phyloP scores from a whole-genome alignment of 2,329 filamentous ascomycete species.

The Exophiala viscosa region DNA sequence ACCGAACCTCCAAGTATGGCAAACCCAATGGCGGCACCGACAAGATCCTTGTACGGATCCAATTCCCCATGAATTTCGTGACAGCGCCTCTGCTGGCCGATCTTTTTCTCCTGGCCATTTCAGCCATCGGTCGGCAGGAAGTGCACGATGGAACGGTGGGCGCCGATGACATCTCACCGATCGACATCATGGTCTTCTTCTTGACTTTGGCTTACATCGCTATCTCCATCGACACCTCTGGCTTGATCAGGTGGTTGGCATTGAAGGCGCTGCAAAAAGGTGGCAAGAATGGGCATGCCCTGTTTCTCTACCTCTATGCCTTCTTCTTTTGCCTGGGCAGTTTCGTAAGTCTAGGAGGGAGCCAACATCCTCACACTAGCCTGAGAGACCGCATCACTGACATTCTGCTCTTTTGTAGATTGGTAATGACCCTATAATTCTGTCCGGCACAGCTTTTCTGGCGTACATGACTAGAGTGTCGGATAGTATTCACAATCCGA shows the following conservation, averaged over 20 bases:
- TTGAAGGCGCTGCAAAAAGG: conserved; percentile 67
- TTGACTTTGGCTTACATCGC: conserved; percentile 71
- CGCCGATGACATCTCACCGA: conserved; percentile 61
- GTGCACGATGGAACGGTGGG: conserved; percentile 67
- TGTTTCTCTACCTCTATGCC: conserved; percentile 69
- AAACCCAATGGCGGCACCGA: conserved; percentile 29
- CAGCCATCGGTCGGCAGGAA: conserved; percentile 63
- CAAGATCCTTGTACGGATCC: conserved; percentile 47
- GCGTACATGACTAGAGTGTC: conserved; percentile 75
- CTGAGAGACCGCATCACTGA: too few relatives aligned
- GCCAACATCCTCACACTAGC: too few relatives aligned
- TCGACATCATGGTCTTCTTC: conserved; percentile 74
- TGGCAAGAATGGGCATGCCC: conserved; percentile 61
- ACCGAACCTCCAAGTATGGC: conserved; percentile 26
- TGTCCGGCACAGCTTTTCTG: conserved; percentile 70
- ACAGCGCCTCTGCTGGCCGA: conserved; percentile 69
- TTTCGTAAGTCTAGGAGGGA: conserved; percentile 44
- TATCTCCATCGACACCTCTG: conserved; percentile 72
- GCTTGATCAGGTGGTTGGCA: conserved; percentile 65
- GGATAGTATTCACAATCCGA: conserved; percentile 66
- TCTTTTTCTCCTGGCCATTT: conserved; percentile 66
- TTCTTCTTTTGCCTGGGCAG: conserved; percentile 67
- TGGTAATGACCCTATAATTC: conserved; percentile 71
- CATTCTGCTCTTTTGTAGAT: conserved; percentile 38
- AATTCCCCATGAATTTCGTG: conserved; percentile 66